A percentile compares a stretch with the other conserved stretches of the same genome.
These are phyloP conservation scores for Cercospora citrullina DNA, from an alignment of 2,329 filamentous ascomycete genomes.

Conservation along the genomic window DNA sequence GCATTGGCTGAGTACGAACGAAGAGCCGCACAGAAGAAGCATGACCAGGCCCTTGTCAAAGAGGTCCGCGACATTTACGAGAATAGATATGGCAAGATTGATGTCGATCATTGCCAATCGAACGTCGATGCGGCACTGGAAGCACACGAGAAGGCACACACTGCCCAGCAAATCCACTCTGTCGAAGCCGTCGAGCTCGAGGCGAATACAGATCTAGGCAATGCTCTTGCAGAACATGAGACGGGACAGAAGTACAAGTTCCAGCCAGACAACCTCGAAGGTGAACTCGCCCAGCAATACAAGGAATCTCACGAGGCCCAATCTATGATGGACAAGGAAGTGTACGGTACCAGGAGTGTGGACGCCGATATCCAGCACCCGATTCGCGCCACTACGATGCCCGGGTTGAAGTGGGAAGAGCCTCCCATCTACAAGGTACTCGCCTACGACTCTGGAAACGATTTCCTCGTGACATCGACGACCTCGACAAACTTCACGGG, in stretches of 20 bases:
- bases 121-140: constrained; percentile 6
- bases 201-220: constrained; percentile 28
- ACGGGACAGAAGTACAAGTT: constrained; percentile 25
- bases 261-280: constrained; percentile 27
- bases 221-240: constrained; percentile 33
- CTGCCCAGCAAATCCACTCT: not conserved
- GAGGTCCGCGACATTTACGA: constrained; percentile 48
- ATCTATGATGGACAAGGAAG: constrained; percentile 22
- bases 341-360: constrained; percentile 18
- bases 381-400: not conserved
- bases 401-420: constrained; percentile 31
- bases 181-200: constrained; percentile 24
- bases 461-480: constrained; percentile 60
- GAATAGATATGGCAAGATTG: constrained; percentile 44
- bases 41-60: constrained; percentile 39
- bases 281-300: constrained; percentile 29
- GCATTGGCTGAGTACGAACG: constrained; percentile 18
- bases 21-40: constrained; percentile 31
- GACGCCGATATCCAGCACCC: constrained; percentile 17
- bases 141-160: constrained; percentile 1
- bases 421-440: constrained; percentile 62
- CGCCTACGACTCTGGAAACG: constrained; percentile 62
- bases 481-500: constrained; percentile 56
- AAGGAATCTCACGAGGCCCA: constrained; percentile 26
- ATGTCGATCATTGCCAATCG: constrained; percentile 32